Conservation (phyloP, 345 rosid species). For the Nasturtium officinale region DNA sequence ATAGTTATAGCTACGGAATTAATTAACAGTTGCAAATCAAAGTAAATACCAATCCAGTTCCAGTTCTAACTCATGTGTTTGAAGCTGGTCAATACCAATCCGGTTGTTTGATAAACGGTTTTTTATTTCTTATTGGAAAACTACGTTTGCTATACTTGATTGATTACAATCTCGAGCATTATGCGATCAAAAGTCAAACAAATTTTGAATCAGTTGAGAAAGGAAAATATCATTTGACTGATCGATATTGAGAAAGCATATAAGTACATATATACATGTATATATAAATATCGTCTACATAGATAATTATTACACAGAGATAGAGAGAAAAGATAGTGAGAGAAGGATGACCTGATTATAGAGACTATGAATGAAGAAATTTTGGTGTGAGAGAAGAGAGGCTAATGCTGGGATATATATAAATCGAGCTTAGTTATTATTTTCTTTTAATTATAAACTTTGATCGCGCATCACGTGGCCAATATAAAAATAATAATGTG, state of each 20-base stretch:
- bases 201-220: not conserved
- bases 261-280: not conserved
- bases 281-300: not conserved
- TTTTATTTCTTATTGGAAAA: not conserved
- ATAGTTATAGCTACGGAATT: too few species aligned
- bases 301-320: not conserved
- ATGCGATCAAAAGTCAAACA: not conserved
- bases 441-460: not conserved
- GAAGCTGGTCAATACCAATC: not conserved
- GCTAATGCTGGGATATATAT: constrained; percentile 8
- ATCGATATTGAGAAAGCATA: not conserved
- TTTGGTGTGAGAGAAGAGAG: constrained; percentile 23
- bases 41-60: not conserved
- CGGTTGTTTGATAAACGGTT: not conserved
- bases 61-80: not conserved
- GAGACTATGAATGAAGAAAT: constrained; percentile 14
- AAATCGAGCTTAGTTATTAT: not conserved
- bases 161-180: not conserved
- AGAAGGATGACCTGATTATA: constrained; percentile 26
- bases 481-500: not conserved
- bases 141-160: not conserved
- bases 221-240: not conserved
- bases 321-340: not conserved
- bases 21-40: not conserved
- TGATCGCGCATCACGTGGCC: constrained; percentile 7